These are phyloP conservation scores for Chaetomidium leptoderma DNA, from an alignment of 495 filamentous ascomycete genomes.

Conservation along the genomic window DNA sequence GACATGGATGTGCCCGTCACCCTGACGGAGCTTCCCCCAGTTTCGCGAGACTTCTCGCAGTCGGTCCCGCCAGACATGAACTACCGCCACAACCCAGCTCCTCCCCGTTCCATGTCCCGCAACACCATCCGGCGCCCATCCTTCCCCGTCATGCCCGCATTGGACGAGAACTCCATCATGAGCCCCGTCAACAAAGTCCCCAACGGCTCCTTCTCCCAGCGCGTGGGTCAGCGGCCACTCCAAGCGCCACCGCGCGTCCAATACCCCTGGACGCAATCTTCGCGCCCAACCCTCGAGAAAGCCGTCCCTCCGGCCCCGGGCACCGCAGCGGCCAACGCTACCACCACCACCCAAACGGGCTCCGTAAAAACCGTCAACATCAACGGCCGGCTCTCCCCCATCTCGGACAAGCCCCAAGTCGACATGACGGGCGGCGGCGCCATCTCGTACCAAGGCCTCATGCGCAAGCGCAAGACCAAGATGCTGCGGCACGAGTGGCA, in stretches of 20 bases:
- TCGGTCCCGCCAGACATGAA: slow-evolving; percentile 93
- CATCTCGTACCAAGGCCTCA: slow-evolving; percentile 70
- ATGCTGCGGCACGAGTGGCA: slow-evolving; percentile 93
- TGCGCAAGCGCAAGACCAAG: slow-evolving; percentile 90
- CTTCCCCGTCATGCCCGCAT: slow-evolving; percentile 52
- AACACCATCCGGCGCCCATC: slow-evolving; percentile 55
- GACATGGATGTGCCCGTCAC: slow-evolving; percentile 89
- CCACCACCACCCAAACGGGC: not conserved
- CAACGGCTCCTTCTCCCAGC: slow-evolving; percentile 35
- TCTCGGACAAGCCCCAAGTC: slow-evolving; percentile 23
- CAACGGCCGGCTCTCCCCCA: slow-evolving; percentile 39
- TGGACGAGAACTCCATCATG: slow-evolving; percentile 48
- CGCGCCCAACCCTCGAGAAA: slow-evolving; percentile 39
- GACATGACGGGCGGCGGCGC: slow-evolving; percentile 43
- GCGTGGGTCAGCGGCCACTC: slow-evolving; percentile 31
- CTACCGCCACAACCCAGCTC: slow-evolving; percentile 49
- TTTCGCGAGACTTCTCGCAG: slow-evolving; percentile 69
- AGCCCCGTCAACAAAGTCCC: slow-evolving; percentile 26
- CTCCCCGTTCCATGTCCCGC: slow-evolving; percentile 49
- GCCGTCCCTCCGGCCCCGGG: slow-evolving; percentile 30
- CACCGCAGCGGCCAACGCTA: slow-evolving; percentile 39
- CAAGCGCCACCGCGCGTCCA: slow-evolving; percentile 46
- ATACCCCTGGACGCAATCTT: slow-evolving; percentile 45
- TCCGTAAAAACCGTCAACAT: slow-evolving; percentile 46
- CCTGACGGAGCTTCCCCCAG: slow-evolving; percentile 60